phyloP scores from a whole-genome alignment of 768 basidiomycete genomes.

The Kwoniella bestiolae region DNA sequence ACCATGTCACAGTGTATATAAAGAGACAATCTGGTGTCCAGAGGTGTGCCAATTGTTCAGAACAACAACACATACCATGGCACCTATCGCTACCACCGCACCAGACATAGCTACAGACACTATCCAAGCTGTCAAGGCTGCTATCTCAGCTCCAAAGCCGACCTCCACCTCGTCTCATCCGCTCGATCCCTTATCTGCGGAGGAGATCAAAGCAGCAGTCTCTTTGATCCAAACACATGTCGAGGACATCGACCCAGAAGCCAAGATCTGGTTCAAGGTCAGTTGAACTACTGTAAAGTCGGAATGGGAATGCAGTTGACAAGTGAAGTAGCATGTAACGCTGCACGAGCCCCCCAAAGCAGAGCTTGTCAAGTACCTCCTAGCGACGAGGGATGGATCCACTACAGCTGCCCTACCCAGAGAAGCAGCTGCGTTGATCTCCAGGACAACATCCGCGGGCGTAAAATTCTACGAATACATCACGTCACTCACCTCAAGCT shows the following conservation, averaged over 20 bases:
- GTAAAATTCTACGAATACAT: background rate
- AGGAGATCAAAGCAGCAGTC: background rate
- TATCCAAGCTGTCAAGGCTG: background rate
- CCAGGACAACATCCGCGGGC: background rate
- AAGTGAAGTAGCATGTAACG: background rate
- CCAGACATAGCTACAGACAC: background rate
- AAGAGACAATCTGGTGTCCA: too few relatives aligned
- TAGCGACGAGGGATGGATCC: background rate
- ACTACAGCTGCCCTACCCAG: background rate
- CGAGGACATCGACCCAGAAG: background rate
- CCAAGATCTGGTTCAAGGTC: conserved; percentile 9
- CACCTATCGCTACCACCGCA: background rate
- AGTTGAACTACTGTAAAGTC: background rate
- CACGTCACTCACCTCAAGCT: background rate
- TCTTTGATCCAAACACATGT: background rate
- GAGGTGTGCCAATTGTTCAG: too few relatives aligned
- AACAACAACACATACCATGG: background rate
- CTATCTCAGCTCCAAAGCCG: background rate
- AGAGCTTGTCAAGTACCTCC: conserved; percentile 1
- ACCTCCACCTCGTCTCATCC: background rate
- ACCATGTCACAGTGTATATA: too few relatives aligned
- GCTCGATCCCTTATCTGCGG: conserved; percentile 5
- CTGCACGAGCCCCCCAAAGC: conserved; percentile 10
- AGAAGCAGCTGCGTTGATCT: background rate
- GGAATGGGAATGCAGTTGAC: too few relatives aligned